Conservation (phyloP, 352 stramenopile species). For the Phytophthora palmivora region DNA sequence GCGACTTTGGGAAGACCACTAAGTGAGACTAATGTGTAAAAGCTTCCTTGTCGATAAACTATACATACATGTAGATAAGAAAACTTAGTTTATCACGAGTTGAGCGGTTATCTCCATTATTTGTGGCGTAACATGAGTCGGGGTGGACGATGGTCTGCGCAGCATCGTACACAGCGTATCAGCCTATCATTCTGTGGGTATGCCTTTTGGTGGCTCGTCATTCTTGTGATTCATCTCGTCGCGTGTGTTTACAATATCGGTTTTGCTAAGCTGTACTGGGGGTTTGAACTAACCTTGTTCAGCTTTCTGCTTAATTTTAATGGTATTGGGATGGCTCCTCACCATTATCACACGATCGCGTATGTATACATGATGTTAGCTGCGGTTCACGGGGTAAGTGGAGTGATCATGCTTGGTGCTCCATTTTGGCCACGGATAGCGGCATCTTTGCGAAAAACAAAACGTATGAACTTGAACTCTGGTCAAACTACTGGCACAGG, state of each 20-base stretch:
- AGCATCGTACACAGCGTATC: constrained; percentile 5
- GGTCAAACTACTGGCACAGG: neutral
- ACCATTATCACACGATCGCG: constrained; percentile 22
- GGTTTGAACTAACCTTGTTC: constrained; percentile 20
- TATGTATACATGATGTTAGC: constrained; percentile 29
- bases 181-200: constrained; percentile 18
- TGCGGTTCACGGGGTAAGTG: constrained; percentile 18
- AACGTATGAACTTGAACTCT: neutral
- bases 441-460: constrained; percentile 2
- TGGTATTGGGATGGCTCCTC: constrained; percentile 19
- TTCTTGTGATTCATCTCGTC: constrained; percentile 21
- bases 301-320: constrained; percentile 21
- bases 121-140: constrained; percentile 1
- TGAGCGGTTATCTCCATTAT: constrained; percentile 7
- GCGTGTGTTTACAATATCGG: constrained; percentile 17
- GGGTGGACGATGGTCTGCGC: neutral
- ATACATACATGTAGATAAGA: neutral
- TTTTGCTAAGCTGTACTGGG: constrained; percentile 32
- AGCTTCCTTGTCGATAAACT: neutral
- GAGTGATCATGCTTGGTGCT: constrained; percentile 16
- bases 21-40: too few relatives aligned
- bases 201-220: constrained; percentile 29
- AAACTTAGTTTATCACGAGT: neutral
- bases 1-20: too few relatives aligned
- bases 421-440: constrained; percentile 15